phyloP scores from a whole-genome alignment of 2,329 filamentous ascomycete species.

The Pseudogymnoascus sp. region DNA sequence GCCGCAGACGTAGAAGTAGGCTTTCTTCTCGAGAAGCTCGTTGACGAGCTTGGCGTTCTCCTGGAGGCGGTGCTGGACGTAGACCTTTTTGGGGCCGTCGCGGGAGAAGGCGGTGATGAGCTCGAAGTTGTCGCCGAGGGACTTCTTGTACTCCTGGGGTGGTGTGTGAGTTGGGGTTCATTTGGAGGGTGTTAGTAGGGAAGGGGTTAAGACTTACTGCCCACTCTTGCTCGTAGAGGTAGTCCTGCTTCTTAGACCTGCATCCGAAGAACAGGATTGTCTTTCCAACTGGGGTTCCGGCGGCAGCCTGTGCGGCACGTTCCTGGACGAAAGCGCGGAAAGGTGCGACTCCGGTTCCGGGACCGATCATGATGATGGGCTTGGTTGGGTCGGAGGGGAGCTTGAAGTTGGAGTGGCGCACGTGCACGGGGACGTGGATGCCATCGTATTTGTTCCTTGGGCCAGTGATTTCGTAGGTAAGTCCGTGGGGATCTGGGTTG shows the following conservation, averaged over 20 bases:
- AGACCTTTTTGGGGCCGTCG: conserved; percentile 79
- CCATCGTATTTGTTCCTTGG: conserved; percentile 97
- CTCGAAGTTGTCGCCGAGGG: conserved; percentile 81
- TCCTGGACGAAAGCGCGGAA: conserved; percentile 96
- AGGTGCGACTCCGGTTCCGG: conserved; percentile 91
- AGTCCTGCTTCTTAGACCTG: conserved; percentile 81
- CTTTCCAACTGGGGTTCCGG: conserved; percentile 75
- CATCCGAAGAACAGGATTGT: conserved; percentile 95
- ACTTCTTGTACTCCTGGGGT: conserved; percentile 74
- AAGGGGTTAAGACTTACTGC: conserved; percentile 55
- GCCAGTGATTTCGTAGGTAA: conserved; percentile 79
- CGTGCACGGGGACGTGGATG: conserved; percentile 87
- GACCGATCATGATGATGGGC: conserved; percentile 92
- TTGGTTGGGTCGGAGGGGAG: conserved; percentile 90
- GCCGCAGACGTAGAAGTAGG: conserved; percentile 96
- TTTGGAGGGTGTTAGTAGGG: background rate
- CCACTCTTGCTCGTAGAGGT: conserved; percentile 87
- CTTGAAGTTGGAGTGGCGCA: conserved; percentile 99
- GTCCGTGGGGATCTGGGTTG: conserved; percentile 71
- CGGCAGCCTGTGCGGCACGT: conserved; percentile 72
- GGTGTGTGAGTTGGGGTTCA: background rate
- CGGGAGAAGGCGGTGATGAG: conserved; percentile 94
- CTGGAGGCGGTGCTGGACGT: conserved; percentile 88
- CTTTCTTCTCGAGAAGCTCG: conserved; percentile 75
- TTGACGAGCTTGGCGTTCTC: conserved; percentile 80